Conservation (phyloP, 1,139 yeast genomes). For the Saccharomyces hybrid region DNA sequence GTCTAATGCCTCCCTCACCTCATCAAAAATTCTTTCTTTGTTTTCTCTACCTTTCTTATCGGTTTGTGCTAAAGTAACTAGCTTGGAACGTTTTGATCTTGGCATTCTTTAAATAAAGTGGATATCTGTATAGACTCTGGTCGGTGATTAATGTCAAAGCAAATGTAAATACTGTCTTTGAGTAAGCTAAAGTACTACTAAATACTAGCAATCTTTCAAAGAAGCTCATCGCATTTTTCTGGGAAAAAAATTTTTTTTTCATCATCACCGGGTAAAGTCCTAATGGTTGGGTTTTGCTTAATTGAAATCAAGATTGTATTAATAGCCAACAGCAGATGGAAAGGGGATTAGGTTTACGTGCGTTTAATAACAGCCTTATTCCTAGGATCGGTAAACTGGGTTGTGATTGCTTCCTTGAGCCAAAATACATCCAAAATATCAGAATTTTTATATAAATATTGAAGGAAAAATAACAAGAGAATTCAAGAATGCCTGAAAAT, state of each 20-base stretch:
- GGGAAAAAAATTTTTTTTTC: not conserved
- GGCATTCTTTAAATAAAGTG: constrained; percentile 50
- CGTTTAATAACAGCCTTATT: not conserved
- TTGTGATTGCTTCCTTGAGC: not conserved
- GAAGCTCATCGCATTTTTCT: not conserved
- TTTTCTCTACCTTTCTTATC: constrained; percentile 93
- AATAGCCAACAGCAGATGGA: not conserved
- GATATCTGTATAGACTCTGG: not conserved
- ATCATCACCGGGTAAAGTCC: not conserved
- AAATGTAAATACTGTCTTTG: not conserved
- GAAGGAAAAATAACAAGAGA: not conserved
- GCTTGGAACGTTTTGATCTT: constrained; percentile 87
- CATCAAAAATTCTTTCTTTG: constrained; percentile 85
- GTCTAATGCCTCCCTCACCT: constrained; percentile 76
- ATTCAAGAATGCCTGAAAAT: not conserved
- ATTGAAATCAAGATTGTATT: not conserved
- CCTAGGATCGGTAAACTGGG: not conserved
- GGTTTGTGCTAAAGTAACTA: constrained; percentile 91
- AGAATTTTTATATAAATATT: not conserved
- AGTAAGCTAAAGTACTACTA: not conserved
- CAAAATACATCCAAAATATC: not conserved
- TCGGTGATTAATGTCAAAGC: not conserved
- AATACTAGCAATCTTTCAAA: not conserved
- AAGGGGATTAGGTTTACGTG: not conserved
- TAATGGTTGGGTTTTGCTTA: not conserved